Conservation (phyloP, 805 yeast genomes). For the Zygoascus biomembranicola region DNA sequence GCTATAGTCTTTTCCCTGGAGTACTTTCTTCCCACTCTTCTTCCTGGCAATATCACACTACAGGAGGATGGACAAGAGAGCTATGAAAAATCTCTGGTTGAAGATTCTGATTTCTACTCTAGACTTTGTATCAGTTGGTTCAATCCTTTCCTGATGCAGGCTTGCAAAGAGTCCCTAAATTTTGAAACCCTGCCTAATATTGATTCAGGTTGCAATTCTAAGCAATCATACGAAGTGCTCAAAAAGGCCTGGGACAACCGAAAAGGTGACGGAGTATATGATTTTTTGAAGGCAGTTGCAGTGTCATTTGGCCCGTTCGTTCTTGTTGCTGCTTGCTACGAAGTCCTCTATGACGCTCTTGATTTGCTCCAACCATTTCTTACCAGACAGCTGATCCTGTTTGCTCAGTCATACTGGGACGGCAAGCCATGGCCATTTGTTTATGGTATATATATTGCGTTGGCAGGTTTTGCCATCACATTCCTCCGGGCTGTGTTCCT, state of each 20-base stretch:
- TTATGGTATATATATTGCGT: constrained; percentile 66
- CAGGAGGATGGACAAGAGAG: neutral
- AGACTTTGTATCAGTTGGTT: constrained; percentile 52
- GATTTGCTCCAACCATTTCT: constrained; percentile 39
- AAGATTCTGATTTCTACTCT: constrained; percentile 43
- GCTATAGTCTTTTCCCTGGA: constrained; percentile 6
- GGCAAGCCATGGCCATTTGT: constrained; percentile 44
- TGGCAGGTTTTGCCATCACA: constrained; percentile 66
- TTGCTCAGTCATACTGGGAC: constrained; percentile 39
- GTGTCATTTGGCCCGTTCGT: constrained; percentile 37
- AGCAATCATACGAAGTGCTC: constrained; percentile 7
- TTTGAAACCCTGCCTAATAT: constrained; percentile 27
- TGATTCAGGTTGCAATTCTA: constrained; percentile 29
- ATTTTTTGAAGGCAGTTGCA: constrained; percentile 15
- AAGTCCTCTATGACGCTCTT: constrained; percentile 35
- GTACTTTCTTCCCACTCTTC: constrained; percentile 3
- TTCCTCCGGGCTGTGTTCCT: constrained; percentile 68
- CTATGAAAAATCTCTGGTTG: constrained; percentile 19
- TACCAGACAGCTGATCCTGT: constrained; percentile 32
- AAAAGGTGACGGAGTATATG: constrained; percentile 12
- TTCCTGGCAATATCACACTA: constrained; percentile 2
- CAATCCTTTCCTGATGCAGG: constrained; percentile 49
- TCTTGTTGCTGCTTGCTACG: constrained; percentile 37
- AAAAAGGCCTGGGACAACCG: constrained; percentile 18
- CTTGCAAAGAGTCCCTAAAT: constrained; percentile 36